Evolutionary conservation across 257 asterid species (phyloP).

Genomic region (Salvia miltiorrhiza): DNA sequence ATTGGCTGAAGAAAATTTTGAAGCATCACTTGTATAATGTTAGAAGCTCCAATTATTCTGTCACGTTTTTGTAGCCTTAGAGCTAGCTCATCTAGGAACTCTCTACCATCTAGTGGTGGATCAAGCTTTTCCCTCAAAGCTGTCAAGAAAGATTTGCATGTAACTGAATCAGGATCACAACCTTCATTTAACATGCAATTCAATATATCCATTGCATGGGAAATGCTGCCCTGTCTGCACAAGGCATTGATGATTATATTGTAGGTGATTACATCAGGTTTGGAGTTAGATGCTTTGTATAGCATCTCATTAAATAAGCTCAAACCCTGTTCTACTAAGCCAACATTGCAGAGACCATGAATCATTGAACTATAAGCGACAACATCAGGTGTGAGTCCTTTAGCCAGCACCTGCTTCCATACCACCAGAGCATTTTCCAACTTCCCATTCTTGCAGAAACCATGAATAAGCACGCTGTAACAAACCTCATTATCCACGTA

Average conservation of each 20-base stretch:
- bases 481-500: conserved; percentile 54
- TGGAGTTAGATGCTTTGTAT: conserved; percentile 41
- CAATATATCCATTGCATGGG: conserved; percentile 69
- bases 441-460: conserved; percentile 72
- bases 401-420: conserved; percentile 74
- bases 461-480: conserved; percentile 74
- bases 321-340: conserved; percentile 67
- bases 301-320: conserved; percentile 83
- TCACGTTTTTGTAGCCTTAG: conserved; percentile 59
- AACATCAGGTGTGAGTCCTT: conserved; percentile 66
- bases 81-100: conserved; percentile 77
- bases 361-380: conserved; percentile 90
- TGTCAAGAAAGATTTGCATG: conserved; percentile 71
- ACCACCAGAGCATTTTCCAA: conserved; percentile 67
- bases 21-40: conserved; percentile 79
- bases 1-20: conserved; percentile 58
- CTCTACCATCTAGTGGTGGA: conserved; percentile 59
- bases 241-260: conserved; percentile 69
- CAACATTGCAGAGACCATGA: conserved; percentile 72
- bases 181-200: conserved; percentile 72
- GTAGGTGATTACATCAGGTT: conserved; percentile 78
- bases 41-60: conserved; percentile 64
- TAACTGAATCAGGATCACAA: conserved; percentile 75
- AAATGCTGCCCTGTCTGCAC: conserved; percentile 57
- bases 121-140: conserved; percentile 52